Percentiles rank a stretch among this genome's conserved stretches.
Conservation (phyloP, 1,284 basidiomycete genomes). For the Coniophora puteana region DNA sequence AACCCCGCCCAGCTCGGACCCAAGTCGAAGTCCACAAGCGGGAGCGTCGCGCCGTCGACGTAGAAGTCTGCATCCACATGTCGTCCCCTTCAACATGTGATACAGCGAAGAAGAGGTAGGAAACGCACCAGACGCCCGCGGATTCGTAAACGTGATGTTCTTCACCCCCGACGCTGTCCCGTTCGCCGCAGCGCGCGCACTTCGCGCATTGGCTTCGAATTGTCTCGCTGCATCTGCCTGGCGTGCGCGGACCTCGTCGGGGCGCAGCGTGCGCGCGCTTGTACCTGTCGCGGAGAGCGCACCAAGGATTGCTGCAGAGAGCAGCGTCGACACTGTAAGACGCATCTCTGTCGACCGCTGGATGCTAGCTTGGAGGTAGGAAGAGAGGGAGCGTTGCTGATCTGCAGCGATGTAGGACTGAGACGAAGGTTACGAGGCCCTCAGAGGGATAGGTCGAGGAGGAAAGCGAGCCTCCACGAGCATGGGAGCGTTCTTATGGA, state of each 20-base stretch:
- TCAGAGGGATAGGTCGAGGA: too few species aligned
- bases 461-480: too few species aligned
- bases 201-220: constrained; percentile 25
- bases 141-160: constrained; percentile 72
- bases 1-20: constrained; percentile 76
- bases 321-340: too few species aligned
- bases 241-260: constrained; percentile 10
- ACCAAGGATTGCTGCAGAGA: constrained; percentile 5
- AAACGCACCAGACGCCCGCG: constrained; percentile 54
- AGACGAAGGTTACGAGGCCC: too few species aligned
- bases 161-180: constrained; percentile 30
- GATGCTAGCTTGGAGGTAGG: too few species aligned
- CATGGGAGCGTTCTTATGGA: too few species aligned
- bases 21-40: constrained; percentile 68
- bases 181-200: constrained; percentile 13
- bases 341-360: too few species aligned
- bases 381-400: too few species aligned
- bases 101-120: background rate
- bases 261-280: constrained; percentile 19
- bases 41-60: constrained; percentile 65
- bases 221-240: constrained; percentile 35
- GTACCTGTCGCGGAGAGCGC: constrained; percentile 8
- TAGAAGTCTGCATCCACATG: constrained; percentile 53
- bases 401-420: too few species aligned
- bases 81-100: background rate